Base-by-base conservation (phyloP, 2,329 filamentous ascomycete genomes). In the Colletotrichum gloeosporioides region DNA sequence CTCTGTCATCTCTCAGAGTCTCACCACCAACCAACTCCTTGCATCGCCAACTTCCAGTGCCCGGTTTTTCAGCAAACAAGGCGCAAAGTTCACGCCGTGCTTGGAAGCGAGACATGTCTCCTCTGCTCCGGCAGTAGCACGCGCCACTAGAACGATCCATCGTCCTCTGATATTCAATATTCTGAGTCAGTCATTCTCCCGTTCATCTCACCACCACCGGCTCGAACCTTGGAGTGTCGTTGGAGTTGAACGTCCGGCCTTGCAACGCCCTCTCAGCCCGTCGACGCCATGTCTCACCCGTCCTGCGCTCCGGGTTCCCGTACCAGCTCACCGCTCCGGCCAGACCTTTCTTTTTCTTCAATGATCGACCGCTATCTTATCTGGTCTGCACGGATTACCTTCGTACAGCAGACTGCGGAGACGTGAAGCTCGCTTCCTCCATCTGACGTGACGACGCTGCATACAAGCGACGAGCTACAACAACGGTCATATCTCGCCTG, bases 401-500 rank as follows among this genome's bases (percentile, higher is more conserved):
- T 8, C n/a, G 65, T 8, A 36, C 36, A 55, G 31, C 31, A 31
- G 39, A 68, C 44, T 25, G 36, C 27, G 44, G 65, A 68, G 31
- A 57, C 44, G n/a, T 69, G 67, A 36, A 55, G 32, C 34, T 63
- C 69, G 55, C 62, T 36, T 66, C 36, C 32, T 49, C 53, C 72
- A 39, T 62, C 68, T 61, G 62, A 67, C 68, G 68, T 66, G 72
- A 71, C 68, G 36, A 53, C 68, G 22, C 68, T 59, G 44, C 31
- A 62, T 66, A 69, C 49, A 49, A 49, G 44, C 44, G 44, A 49
- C 44, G 18, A 49, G 44, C 18, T 22, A 49, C 44, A 18, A 49
- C 44, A 18, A 32, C 44, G 18, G 29, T 73, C 70, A 76, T n/a
- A 59, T 69, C 27, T 73, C 70, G 53, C 59, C 73, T 76, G 73